phyloP scores from a whole-genome alignment of 2,329 filamentous ascomycete genomes.

The Purpureocillium takamizusanense region DNA sequence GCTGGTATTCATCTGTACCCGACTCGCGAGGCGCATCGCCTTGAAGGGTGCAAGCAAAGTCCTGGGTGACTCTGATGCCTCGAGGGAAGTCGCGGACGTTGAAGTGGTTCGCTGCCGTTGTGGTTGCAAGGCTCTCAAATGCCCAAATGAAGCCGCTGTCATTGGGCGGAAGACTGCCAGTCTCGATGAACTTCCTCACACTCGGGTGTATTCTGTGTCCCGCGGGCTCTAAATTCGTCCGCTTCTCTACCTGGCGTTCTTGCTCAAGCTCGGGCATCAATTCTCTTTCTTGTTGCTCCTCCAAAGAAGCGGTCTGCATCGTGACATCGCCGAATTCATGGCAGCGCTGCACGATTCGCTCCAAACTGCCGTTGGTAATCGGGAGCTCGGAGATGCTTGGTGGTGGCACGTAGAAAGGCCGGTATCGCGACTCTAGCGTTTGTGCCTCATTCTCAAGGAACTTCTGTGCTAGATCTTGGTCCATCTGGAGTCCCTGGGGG shows the following conservation, averaged over 20 bases:
- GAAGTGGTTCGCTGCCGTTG: slow-evolving; percentile 9
- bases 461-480: neutral
- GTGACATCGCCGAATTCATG: neutral
- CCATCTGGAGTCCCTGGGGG: neutral
- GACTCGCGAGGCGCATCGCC: neutral
- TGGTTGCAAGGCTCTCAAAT: slow-evolving; percentile 6
- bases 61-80: slow-evolving; percentile 1
- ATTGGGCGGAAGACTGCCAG: neutral
- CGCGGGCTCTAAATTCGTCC: slow-evolving; percentile 38
- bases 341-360: neutral
- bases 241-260: slow-evolving; percentile 56
- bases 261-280: slow-evolving; percentile 36
- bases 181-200: slow-evolving; percentile 32
- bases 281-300: slow-evolving; percentile 1
- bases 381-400: slow-evolving; percentile 1
- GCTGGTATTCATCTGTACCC: slow-evolving; percentile 10
- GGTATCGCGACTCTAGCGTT: slow-evolving; percentile 2
- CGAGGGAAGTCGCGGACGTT: slow-evolving; percentile 7
- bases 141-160: slow-evolving; percentile 2
- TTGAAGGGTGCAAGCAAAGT: slow-evolving; percentile 5
- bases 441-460: slow-evolving; percentile 1
- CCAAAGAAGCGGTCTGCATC: neutral
- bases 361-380: neutral
- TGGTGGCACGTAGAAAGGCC: neutral
- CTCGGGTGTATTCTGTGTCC: slow-evolving; percentile 15